phyloP scores from a whole-genome alignment of 208 protist genomes.

The Crithidia sp. region DNA sequence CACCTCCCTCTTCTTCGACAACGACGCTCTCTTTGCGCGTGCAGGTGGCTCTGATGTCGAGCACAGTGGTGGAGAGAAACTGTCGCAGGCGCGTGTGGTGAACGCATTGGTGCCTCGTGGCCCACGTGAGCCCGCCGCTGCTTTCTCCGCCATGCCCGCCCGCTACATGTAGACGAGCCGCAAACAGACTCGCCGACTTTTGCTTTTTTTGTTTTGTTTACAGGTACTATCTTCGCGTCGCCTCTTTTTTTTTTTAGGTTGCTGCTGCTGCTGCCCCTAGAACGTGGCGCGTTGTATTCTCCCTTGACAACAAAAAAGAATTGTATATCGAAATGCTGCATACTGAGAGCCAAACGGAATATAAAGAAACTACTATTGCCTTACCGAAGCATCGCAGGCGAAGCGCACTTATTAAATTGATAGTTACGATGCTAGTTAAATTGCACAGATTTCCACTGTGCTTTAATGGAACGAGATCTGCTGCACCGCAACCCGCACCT shows the following conservation, averaged over 20 bases:
- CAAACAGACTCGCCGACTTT: neutral
- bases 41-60: too few species aligned
- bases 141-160: constrained; percentile 13
- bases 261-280: neutral
- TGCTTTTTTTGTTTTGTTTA: neutral
- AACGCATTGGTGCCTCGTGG: constrained; percentile 9
- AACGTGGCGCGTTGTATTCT: too few species aligned
- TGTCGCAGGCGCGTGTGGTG: neutral
- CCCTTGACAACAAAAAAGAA: neutral
- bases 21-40: too few species aligned
- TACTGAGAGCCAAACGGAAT: too few species aligned
- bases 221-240: neutral
- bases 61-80: neutral
- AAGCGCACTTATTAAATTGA: too few species aligned
- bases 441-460: too few species aligned
- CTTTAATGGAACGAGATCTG: too few species aligned
- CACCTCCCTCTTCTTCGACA: constrained; percentile 4
- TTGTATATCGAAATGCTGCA: too few species aligned
- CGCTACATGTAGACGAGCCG: constrained; percentile 11
- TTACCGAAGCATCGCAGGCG: too few species aligned
- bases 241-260: constrained; percentile 13
- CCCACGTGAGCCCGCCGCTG: constrained; percentile 9
- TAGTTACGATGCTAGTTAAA: too few species aligned
- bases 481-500: too few species aligned
- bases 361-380: too few species aligned